Evolutionary conservation across 1,284 basidiomycete genomes (phyloP).

Genomic region (Moesziomyces sp.): DNA sequence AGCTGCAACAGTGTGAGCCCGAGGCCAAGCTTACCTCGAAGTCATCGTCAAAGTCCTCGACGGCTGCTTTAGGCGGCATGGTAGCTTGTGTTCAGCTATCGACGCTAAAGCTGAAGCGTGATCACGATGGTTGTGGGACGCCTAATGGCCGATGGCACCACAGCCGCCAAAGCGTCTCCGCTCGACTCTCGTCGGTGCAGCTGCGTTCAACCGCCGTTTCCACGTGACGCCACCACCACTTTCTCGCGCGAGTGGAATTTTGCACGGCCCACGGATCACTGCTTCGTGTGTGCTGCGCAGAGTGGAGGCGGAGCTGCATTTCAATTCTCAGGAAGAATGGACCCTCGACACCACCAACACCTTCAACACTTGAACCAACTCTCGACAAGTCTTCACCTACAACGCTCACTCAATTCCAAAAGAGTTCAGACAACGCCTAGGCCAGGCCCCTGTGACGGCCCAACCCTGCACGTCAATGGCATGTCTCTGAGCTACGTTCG

Average conservation of each 20-base stretch:
- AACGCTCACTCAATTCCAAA: not conserved
- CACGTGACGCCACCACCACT: not conserved
- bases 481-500: conserved; percentile 36
- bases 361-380: not conserved
- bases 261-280: conserved; percentile 1
- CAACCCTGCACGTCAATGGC: conserved; percentile 15
- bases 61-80: conserved; percentile 55
- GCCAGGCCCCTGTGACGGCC: conserved; percentile 10
- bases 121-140: not conserved
- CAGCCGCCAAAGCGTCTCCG: not conserved
- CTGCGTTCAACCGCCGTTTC: not conserved
- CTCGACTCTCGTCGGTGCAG: not conserved
- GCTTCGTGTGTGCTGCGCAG: not conserved
- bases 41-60: conserved; percentile 67
- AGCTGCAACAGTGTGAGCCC: not conserved
- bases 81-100: conserved; percentile 1
- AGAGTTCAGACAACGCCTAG: not conserved
- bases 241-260: conserved; percentile 41
- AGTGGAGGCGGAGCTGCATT: conserved; percentile 19
- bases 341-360: not conserved
- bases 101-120: not conserved
- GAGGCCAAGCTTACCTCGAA: conserved; percentile 56
- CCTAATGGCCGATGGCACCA: too few relatives aligned
- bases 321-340: not conserved
- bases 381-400: too few relatives aligned